Evolutionary conservation across 129 eudicot species (phyloP), one percentile per base, ranked within the genome.

Genomic region (Ambrosia trifida): DNA sequence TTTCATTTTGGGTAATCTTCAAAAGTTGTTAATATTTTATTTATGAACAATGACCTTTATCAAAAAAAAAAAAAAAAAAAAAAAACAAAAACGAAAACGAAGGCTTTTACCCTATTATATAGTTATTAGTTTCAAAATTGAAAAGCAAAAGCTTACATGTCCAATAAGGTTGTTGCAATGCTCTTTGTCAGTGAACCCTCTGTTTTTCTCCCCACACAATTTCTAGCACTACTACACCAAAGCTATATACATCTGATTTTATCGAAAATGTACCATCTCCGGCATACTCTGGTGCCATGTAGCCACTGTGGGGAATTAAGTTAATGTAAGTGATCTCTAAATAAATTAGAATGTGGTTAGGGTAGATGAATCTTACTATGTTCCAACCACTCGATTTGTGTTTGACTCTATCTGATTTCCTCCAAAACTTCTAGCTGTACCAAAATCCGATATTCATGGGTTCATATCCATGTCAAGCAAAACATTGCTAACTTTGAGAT

Each of bases 241-340:
- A 82, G 68, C 86, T 82, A 50, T 63, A 82, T 50, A 78, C 83
- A 44, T 82, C 86, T 47, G 83, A 82, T 78, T 78, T 82, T 52
- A 79, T 68, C 9, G 79, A 83, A 69, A 79, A 79, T 11, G 75
- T 70, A 1, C 84, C 84, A 4, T 79, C 84, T 52, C 73, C 70
- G 11, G 84, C 81, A 45, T 83, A 78, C 72, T 82, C 86, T 4
- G 83, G 86, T 2, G 86, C 53, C 87, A 75, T 79, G 66, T 79
- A 75, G 16, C 83, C 86, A 60, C 79, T 79, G 69, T 64, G 12
- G 44, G 17, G 33, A 58, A 56, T 8, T 11, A 12, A 10, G 33
- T 45, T 38, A 66, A 4, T 24, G 31, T 49, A 4, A 61, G 16
- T 18, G 5, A 30, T 30, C n/a, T 43, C 24, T 50, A 52, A 45